These are phyloP conservation scores for Calonectria hawksworthii DNA, from an alignment of 2,329 filamentous ascomycete genomes.

Conservation along the genomic window DNA sequence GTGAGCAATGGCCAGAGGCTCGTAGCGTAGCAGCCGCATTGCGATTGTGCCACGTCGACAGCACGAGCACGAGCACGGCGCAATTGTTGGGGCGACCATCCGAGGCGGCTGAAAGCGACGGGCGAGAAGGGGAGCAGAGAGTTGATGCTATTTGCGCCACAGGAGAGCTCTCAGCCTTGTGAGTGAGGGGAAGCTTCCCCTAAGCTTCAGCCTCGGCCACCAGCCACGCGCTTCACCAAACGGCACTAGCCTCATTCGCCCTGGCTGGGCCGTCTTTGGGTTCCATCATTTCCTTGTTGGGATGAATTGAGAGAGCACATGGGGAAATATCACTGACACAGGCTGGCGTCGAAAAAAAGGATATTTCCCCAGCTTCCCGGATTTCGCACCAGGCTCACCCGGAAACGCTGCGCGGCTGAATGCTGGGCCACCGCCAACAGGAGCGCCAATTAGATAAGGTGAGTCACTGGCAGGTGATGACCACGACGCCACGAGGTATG, in stretches of 20 bases:
- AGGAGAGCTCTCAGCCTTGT: constrained; percentile 15
- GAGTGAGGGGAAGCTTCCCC: constrained; percentile 3
- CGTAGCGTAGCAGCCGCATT: constrained; percentile 22
- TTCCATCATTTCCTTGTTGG: background rate
- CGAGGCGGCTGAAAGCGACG: background rate
- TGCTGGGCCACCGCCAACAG: background rate
- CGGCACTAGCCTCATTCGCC: constrained; percentile 26
- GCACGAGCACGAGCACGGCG: constrained; percentile 12
- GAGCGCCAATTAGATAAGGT: constrained; percentile 13
- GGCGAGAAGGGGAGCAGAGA: background rate
- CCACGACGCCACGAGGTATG: constrained; percentile 1
- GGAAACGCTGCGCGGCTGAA: background rate
- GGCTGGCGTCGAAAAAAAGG: background rate
- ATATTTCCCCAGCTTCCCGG: background rate
- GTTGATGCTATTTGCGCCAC: constrained; percentile 20
- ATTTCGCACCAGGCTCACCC: background rate
- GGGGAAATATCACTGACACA: background rate
- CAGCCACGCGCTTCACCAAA: constrained; percentile 9
- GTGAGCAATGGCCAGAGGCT: constrained; percentile 10
- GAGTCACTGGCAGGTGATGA: constrained; percentile 16
- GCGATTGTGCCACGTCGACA: constrained; percentile 36
- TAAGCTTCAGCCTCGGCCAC: constrained; percentile 1
- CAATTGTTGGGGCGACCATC: constrained; percentile 15
- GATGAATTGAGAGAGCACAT: background rate
- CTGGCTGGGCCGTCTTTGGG: background rate